Base-by-base conservation (phyloP, 2,329 filamentous ascomycete species). In the Colletotrichum sp. region DNA sequence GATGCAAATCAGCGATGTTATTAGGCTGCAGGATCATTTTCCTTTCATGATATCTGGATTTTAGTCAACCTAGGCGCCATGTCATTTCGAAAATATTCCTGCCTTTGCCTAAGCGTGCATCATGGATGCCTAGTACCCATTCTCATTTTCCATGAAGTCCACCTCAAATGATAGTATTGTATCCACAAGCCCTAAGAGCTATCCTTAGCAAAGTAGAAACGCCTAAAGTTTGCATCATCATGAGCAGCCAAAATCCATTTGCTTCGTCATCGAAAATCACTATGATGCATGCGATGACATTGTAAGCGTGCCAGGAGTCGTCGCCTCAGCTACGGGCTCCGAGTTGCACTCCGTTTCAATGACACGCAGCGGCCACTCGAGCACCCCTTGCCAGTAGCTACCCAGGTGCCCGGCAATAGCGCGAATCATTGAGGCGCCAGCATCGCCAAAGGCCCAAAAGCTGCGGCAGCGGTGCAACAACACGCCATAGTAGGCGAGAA, bases 401-500 rank as follows among this genome's bases (percentile, higher is more conserved):
- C 52, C 52, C 24, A 57, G 26, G 24, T 57, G 16, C 21, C 52
- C 24, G 24, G 52, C 21, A 57, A 28, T 28, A 24, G 52, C 21
- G 4, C 52, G 52, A 57, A 64, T 39, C 28, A 64, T 21, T 13
- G n/a, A 64, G 34, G 28, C 28, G 9, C 60, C 60, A 32, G 60
- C 60, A 39, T 36, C 16, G 28, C 60, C 60, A n/a, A 64, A 32
- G 18, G 21, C 34, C 60, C 60, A 64, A 30, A 64, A 39, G 15
- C 34, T 39, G 28, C 60, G 34, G 28, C 28, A 64, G 21, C 28
- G 60, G 16, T 64, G 60, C 28, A 64, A 39, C 18, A 64, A 64
- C 6, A 64, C 28, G 15, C 60, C 60, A 24, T 64, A 64, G 60
- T 64, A 64, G 28, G 60, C 21, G n/a, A 64, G 60, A 13, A 64